phyloP scores from a whole-genome alignment of 2,329 filamentous ascomycete species.

The Conoideocrella luteorostrata region DNA sequence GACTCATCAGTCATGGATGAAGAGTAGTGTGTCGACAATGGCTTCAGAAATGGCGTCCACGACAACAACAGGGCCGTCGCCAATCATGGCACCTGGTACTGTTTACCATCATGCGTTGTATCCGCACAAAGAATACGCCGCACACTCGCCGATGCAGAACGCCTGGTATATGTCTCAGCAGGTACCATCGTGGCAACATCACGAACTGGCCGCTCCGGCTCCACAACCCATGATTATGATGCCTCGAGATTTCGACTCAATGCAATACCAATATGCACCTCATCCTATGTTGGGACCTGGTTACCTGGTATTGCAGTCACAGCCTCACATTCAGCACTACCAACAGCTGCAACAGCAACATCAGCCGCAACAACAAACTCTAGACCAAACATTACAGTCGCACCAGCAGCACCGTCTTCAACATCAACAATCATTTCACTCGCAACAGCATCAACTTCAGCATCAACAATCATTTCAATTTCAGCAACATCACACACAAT shows the following conservation, averaged over 20 bases:
- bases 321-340: constrained; percentile 4
- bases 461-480: constrained; percentile 4
- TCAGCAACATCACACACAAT: constrained; percentile 8
- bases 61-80: constrained; percentile 1
- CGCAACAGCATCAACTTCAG: background rate
- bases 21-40: background rate
- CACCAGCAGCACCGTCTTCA: background rate
- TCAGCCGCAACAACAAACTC: background rate
- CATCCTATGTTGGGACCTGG: constrained; percentile 10
- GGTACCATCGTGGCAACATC: constrained; percentile 4
- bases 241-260: constrained; percentile 7
- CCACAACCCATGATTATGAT: background rate
- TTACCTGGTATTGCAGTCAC: constrained; percentile 9
- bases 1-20: constrained; percentile 6
- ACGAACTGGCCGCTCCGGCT: constrained; percentile 1
- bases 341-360: constrained; percentile 3
- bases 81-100: constrained; percentile 6
- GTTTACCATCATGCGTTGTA: constrained; percentile 2
- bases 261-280: constrained; percentile 8
- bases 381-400: background rate
- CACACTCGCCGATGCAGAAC: background rate
- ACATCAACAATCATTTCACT: background rate
- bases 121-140: background rate
- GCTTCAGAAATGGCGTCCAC: constrained; percentile 6
- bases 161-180: constrained; percentile 3